Evolutionary conservation across 257 asterid genomes (phyloP), one percentile per base, ranked within the genome.

Genomic region (Nicotiana sylvestris): DNA sequence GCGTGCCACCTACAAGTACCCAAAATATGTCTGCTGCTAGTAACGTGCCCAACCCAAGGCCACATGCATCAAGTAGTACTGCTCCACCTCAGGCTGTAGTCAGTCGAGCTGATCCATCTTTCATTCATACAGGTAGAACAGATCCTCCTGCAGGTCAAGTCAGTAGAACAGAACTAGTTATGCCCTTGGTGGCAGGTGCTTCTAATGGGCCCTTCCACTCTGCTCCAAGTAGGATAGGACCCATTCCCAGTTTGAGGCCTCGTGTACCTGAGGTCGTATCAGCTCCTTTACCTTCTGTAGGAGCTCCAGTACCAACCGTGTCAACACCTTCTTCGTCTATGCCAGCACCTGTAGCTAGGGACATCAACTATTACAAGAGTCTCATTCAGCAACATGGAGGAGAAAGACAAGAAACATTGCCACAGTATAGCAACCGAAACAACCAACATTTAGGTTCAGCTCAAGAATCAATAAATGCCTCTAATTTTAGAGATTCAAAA

Each of bases 381-480:
- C 90, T 96, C 83, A 93, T 96, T 66, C 97, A 94, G 86, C 99
- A 93, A 72, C 98, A 94, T 18, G 99, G 99, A 81, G 95, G 87
- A 65, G 98, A 93, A 72, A 89, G 95, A 78, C 91, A 90, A 82
- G 98, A 94, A 27, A 21, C 69, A 4, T 16, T 66, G 62, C 88
- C 87, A 3, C 94, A 87, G 60, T 87, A 82, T 76, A 51, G 8
- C 79, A 74, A 81, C 81, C 90, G 87, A 33, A 76, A 82, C 86
- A 86, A 77, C 81, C 87, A 68, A 8, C 85, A 78, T 4, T 21
- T 81, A 37, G 86, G 66, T 10, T 82, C 81, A n/a, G 65, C 64
- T 61, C 90, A 76, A 81, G 89, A 87, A 82, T 84, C 86, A n/a
- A 0, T 77, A 11, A 86, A 55, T 77, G 82, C 57, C 62, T 39